Evolutionary conservation across 345 rosid species (phyloP).

Genomic region (Jatropha curcas): DNA sequence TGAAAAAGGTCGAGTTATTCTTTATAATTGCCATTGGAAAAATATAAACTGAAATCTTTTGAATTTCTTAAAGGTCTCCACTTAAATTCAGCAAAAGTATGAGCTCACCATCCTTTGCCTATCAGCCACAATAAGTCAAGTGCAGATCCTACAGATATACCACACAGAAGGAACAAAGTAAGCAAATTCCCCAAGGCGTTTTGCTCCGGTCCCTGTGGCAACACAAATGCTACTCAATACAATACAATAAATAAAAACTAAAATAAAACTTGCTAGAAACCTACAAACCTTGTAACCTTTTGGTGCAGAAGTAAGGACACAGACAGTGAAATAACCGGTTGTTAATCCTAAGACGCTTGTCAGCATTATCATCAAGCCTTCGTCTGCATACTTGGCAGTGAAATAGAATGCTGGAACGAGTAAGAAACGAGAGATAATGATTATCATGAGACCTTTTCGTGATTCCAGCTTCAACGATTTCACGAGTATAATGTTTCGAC

Average conservation of each 20-base stretch:
- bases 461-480: conserved; percentile 53
- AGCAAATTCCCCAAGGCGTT: conserved; percentile 73
- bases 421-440: conserved; percentile 47
- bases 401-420: conserved; percentile 78
- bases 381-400: conserved; percentile 69
- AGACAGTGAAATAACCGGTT: conserved; percentile 74
- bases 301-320: conserved; percentile 76
- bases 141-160: conserved; percentile 53
- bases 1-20: no score
- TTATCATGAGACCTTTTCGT: conserved; percentile 48
- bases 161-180: conserved; percentile 50
- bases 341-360: conserved; percentile 71
- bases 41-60: no score
- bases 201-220: conserved; percentile 63
- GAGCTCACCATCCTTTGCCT: conserved; percentile 60
- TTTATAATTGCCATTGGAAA: no score
- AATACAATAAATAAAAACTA: no score
- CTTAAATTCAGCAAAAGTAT: no score
- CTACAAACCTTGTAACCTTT: conserved; percentile 74
- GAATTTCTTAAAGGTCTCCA: no score
- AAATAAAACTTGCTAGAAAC: no score
- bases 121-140: conserved; percentile 71
- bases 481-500: conserved; percentile 60
- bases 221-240: not conserved
- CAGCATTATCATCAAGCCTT: conserved; percentile 85